These are phyloP conservation scores for Stachybotrys chlorohalonatus DNA, from an alignment of 2,329 filamentous ascomycete genomes.

Conservation along the genomic window DNA sequence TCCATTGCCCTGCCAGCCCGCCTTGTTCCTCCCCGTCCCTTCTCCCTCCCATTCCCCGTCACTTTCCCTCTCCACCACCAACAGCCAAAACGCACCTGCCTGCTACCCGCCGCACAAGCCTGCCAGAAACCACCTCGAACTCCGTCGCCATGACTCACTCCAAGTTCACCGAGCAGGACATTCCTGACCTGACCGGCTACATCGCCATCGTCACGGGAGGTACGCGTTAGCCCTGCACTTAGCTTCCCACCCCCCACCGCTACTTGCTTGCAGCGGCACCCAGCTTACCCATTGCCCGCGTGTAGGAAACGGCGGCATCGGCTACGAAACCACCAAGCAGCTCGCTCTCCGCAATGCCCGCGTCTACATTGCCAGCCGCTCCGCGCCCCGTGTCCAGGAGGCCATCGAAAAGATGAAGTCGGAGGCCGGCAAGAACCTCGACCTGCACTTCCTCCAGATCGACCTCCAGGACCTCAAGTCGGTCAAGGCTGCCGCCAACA, in stretches of 20 bases:
- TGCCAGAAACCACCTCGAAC: not conserved
- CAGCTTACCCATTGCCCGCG: not conserved
- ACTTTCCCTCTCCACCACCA: not conserved
- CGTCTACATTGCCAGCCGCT: constrained; percentile 13
- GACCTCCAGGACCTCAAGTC: constrained; percentile 5
- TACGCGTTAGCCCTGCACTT: not conserved
- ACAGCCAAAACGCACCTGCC: not conserved
- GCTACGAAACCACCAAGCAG: constrained; percentile 12
- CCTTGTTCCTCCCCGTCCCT: not conserved
- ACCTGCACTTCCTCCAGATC: constrained; percentile 12
- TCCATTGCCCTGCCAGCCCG: not conserved
- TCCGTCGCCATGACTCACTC: not conserved
- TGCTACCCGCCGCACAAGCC: not conserved
- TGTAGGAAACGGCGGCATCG: constrained; percentile 12
- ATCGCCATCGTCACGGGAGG: constrained; percentile 13
- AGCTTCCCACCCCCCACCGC: not conserved
- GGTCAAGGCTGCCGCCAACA: constrained; percentile 10
- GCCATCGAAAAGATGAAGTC: constrained; percentile 10
- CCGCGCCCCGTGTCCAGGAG: constrained; percentile 8
- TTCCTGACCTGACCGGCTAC: constrained; percentile 11
- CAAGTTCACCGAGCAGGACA: constrained; percentile 7
- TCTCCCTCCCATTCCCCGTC: not conserved
- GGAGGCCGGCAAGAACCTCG: constrained; percentile 3
- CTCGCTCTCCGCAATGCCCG: constrained; percentile 10
- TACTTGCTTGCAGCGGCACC: not conserved